Evolutionary conservation across 1,284 basidiomycete species (phyloP).

Genomic region (Grifola frondosa): DNA sequence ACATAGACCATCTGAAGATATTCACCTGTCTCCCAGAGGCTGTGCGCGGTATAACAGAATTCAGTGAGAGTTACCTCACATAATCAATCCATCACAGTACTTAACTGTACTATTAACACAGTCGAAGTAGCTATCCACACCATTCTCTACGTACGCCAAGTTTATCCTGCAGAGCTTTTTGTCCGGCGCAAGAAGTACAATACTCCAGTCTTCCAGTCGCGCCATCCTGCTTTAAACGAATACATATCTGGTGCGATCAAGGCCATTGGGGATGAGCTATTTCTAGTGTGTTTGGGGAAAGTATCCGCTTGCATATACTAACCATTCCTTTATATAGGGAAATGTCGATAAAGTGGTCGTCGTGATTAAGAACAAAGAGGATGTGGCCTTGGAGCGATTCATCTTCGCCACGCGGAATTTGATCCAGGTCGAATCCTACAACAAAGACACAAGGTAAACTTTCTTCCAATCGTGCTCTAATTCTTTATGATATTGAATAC

Average conservation of each 20-base stretch:
- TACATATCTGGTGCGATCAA: constrained; percentile 85
- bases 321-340: constrained; percentile 60
- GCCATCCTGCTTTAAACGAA: constrained; percentile 83
- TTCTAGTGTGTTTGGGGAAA: constrained; percentile 45
- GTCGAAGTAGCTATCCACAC: constrained; percentile 94
- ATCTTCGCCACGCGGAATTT: constrained; percentile 75
- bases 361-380: constrained; percentile 76
- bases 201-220: constrained; percentile 87
- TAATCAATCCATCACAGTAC: not conserved
- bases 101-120: constrained; percentile 29
- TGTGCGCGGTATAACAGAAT: constrained; percentile 60
- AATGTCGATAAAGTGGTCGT: constrained; percentile 74
- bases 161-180: constrained; percentile 90
- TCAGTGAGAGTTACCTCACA: constrained; percentile 42
- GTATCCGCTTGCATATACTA: no score
- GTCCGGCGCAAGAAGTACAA: constrained; percentile 85
- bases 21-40: constrained; percentile 43
- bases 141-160: constrained; percentile 84
- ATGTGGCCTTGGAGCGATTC: constrained; percentile 78
- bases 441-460: constrained; percentile 59
- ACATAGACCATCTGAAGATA: not conserved
- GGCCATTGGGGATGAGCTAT: constrained; percentile 74
- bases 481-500: not conserved
- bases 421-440: constrained; percentile 65
- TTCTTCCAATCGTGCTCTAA: not conserved